These are phyloP conservation scores for Picea sitchensis DNA, from an alignment of 75 land plant species.

Conservation along the genomic window DNA sequence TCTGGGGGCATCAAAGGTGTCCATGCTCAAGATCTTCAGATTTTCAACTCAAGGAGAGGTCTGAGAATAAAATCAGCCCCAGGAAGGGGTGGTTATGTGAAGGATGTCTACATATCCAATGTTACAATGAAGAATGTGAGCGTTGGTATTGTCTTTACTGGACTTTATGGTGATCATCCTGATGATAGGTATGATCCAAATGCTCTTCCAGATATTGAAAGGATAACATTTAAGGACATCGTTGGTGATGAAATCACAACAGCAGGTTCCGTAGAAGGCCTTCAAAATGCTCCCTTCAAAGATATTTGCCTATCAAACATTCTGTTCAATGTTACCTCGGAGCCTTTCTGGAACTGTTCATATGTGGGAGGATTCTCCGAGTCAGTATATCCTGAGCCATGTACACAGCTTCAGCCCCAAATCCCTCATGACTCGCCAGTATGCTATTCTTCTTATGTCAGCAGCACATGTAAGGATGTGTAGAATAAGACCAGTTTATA, in stretches of 20 bases:
- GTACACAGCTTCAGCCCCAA: constrained; percentile 31
- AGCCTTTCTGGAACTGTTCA: constrained; percentile 75
- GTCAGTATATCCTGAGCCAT: constrained; percentile 56
- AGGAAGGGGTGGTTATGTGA: constrained; percentile 46
- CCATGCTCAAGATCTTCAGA: constrained; percentile 27
- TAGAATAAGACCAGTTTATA: constrained; percentile 2
- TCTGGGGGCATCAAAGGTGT: constrained; percentile 44
- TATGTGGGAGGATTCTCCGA: constrained; percentile 53
- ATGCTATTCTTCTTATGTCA: constrained; percentile 16
- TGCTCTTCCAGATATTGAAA: constrained; percentile 57
- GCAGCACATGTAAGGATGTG: not conserved
- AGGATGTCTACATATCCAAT: constrained; percentile 23
- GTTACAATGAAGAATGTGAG: constrained; percentile 26
- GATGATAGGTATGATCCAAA: constrained; percentile 75
- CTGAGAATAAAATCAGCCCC: constrained; percentile 31
- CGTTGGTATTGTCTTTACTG: constrained; percentile 25
- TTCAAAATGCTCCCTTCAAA: constrained; percentile 42
- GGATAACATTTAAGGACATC: constrained; percentile 55
- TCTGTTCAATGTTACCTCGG: constrained; percentile 27
- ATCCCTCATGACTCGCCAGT: constrained; percentile 12
- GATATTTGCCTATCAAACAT: constrained; percentile 64
- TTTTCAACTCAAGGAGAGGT: constrained; percentile 28
- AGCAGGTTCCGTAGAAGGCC: constrained; percentile 69
- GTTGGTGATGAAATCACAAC: constrained; percentile 52
- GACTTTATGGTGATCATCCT: constrained; percentile 63